These are phyloP conservation scores for Limtongozyma cylindracea DNA, from an alignment of 805 yeast genomes.

Conservation along the genomic window DNA sequence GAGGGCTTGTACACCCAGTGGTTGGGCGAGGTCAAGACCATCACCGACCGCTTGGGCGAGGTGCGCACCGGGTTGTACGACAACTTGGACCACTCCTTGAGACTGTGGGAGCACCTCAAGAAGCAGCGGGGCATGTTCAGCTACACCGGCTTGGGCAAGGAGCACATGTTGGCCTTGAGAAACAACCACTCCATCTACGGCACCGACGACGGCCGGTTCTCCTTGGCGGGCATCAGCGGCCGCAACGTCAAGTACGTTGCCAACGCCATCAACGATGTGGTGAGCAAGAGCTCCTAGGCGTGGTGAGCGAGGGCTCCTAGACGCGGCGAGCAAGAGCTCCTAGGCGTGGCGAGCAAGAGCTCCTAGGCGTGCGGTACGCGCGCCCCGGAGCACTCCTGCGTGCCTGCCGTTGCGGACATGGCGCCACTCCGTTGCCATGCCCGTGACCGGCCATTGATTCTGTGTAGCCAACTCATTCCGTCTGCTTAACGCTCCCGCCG, in stretches of 20 bases:
- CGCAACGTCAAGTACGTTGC: conserved; percentile 57
- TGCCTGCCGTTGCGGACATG: no score
- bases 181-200: conserved; percentile 58
- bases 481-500: no score
- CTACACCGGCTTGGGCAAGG: conserved; percentile 55
- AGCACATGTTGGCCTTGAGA: conserved; percentile 49
- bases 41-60: conserved; percentile 54
- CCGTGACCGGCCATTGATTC: no score
- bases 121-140: conserved; percentile 95
- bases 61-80: conserved; percentile 45
- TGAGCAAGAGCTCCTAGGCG: no score
- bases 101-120: conserved; percentile 69
- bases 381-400: no score
- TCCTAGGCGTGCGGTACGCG: conserved; percentile 16
- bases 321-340: conserved; percentile 16
- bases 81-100: conserved; percentile 31
- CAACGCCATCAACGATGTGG: conserved; percentile 27
- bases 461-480: no score
- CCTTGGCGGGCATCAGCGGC: conserved; percentile 72
- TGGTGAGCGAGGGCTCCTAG: no score
- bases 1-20: conserved; percentile 40
- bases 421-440: no score
- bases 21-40: conserved; percentile 55
- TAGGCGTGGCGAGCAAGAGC: no score
- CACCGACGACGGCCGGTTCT: conserved; percentile 77